Evolutionary conservation across 1,284 basidiomycete species (phyloP), one percentile per base, ranked within the genome.

Genomic region (Taiwanofungus camphoratus): DNA sequence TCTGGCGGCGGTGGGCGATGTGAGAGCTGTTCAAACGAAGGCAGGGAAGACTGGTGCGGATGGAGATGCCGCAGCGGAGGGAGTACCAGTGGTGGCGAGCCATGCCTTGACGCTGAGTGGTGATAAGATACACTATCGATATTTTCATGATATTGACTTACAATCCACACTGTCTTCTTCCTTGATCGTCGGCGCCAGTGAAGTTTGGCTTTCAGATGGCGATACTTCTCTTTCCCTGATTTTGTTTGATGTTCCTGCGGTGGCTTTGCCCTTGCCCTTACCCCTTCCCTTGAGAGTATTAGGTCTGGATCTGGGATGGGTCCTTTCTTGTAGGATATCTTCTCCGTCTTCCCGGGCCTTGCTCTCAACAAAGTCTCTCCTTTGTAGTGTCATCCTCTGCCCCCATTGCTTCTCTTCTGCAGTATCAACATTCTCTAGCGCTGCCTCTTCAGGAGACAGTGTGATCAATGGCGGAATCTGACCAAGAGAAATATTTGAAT

Each of bases 381-480:
- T 71, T 44, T 76, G 71, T 15, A 66, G 63, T n/a, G 78, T 76
- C 86, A 87, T 87, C 52, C 64, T 66, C 49, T 64, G 67, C 8
- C 82, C 85, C 72, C 79, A 84, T 36, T 73, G 73, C 18, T 77
- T 68, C 61, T 88, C 85, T 33, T 84, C 81, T 12, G 59, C 53
- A 0, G 81, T 76, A 57, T 88, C 85, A 11, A 85, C 65, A 54
- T 88, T 87, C 65, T 87, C 85, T 41, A 60, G 54, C 2, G 58
- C 61, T 46, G 69, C 62, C 54, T 85, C 76, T 35, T 68, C 61
- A 12, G 66, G 63, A 12, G 70, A 68, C 26, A 87, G 63, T 11
- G 60, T 61, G 39, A 68, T 65, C 32, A 88, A 60, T 39, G 61
- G 59, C 1, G 86, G 85, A 24, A 77, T 76, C 55, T 74, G 76